phyloP scores from a whole-genome alignment of 2,329 filamentous ascomycete species.

The Cladosporium sp. region DNA sequence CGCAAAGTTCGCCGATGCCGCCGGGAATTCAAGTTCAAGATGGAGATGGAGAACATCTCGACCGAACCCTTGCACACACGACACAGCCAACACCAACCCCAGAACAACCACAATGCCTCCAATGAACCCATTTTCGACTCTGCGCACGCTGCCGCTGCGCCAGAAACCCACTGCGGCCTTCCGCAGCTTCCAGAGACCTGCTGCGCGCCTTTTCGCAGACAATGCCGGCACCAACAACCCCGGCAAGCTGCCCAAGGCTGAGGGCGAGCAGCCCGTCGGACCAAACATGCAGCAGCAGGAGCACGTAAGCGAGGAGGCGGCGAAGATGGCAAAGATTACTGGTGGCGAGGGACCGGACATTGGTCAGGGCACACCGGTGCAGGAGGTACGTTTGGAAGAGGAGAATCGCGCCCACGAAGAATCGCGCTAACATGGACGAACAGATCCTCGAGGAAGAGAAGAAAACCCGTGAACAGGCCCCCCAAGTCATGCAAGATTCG shows the following conservation, averaged over 20 bases:
- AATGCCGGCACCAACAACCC: slow-evolving; percentile 18
- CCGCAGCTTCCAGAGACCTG: slow-evolving; percentile 15
- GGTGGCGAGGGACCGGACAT: slow-evolving; percentile 61
- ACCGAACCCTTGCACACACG: not conserved
- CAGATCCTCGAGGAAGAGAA: slow-evolving; percentile 66
- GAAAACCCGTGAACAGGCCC: slow-evolving; percentile 61
- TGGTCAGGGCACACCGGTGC: slow-evolving; percentile 63
- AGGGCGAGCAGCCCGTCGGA: slow-evolving; percentile 39
- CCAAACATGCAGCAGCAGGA: slow-evolving; percentile 57
- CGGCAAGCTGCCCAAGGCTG: slow-evolving; percentile 22
- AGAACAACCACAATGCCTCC: slow-evolving; percentile 16
- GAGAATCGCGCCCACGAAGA: not conserved
- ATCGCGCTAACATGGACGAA: not conserved
- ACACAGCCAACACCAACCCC: not conserved
- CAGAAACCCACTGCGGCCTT: slow-evolving; percentile 8
- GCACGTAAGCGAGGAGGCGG: slow-evolving; percentile 66
- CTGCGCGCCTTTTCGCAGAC: slow-evolving; percentile 16
- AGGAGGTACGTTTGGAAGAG: slow-evolving; percentile 55
- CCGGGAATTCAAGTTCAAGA: slow-evolving; percentile 6
- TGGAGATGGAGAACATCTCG: slow-evolving; percentile 11
- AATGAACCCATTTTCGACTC: slow-evolving; percentile 13
- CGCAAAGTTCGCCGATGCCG: slow-evolving; percentile 5
- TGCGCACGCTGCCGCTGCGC: slow-evolving; percentile 17
- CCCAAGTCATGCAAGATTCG: slow-evolving; percentile 65
- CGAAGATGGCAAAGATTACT: slow-evolving; percentile 58